Conservation (phyloP, 164 flowering plant species). For the Chloranthus sessilifolius region DNA sequence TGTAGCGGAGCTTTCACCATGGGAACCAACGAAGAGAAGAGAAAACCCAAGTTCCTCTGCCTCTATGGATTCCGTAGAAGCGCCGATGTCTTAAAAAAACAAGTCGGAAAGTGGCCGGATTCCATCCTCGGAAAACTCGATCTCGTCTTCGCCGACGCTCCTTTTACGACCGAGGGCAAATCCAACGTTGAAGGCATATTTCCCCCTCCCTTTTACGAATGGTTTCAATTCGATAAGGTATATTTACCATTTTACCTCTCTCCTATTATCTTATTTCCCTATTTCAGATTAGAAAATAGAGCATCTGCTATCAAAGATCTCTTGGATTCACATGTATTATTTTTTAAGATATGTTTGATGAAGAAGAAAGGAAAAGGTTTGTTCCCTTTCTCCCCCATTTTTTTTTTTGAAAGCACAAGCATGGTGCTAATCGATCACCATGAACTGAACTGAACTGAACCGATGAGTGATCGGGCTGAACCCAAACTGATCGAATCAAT, state of each 20-base stretch:
- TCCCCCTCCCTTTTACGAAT: slow-evolving; percentile 85
- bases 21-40: slow-evolving; percentile 12
- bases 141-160: slow-evolving; percentile 61
- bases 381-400: no score
- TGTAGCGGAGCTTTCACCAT: no score
- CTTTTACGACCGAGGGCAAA: slow-evolving; percentile 55
- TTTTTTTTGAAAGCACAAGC: no score
- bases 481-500: no score
- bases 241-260: background rate
- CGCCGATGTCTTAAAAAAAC: slow-evolving; percentile 51
- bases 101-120: slow-evolving; percentile 60
- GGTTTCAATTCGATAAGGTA: slow-evolving; percentile 82
- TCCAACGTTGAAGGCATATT: slow-evolving; percentile 80
- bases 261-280: background rate
- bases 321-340: no score
- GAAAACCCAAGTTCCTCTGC: slow-evolving; percentile 56
- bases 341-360: no score
- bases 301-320: no score
- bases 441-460: no score
- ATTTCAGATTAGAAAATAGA: no score
- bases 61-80: slow-evolving; percentile 84
- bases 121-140: slow-evolving; percentile 46
- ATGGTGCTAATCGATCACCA: no score
- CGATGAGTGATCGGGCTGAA: no score
- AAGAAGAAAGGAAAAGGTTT: no score